These are phyloP conservation scores for Solanum stenotomum DNA, from an alignment of 257 asterid species.

Conservation along the genomic window DNA sequence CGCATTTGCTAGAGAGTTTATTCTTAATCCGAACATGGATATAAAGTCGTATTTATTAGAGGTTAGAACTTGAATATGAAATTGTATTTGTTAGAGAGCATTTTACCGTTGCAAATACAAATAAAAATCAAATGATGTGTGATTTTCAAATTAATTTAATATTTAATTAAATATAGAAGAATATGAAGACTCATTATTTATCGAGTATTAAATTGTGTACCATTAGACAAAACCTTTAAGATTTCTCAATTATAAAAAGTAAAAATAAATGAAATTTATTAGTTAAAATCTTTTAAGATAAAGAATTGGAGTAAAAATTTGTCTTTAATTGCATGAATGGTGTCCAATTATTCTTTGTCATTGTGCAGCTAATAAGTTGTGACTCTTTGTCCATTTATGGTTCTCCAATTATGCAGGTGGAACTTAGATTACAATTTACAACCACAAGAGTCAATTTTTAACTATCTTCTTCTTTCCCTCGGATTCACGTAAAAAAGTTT, in stretches of 20 bases:
- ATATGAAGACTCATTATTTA: not conserved
- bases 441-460: not conserved
- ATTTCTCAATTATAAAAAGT: not conserved
- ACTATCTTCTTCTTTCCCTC: not conserved
- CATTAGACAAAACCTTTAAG: not conserved
- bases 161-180: not conserved
- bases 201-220: not conserved
- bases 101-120: not conserved
- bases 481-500: not conserved
- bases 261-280: not conserved
- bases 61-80: too few relatives aligned
- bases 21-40: too few relatives aligned
- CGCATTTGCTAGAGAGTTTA: too few relatives aligned
- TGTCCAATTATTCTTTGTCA: conserved; percentile 2
- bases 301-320: conserved; percentile 5
- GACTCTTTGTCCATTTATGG: not conserved
- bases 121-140: not conserved
- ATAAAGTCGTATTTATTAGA: not conserved
- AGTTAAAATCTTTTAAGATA: not conserved
- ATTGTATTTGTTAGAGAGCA: not conserved
- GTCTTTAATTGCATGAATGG: not conserved
- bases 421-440: not conserved
- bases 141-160: not conserved
- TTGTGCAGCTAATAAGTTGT: conserved; percentile 13
- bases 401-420: not conserved